Conservation (phyloP, 345 rosid species). For the Citrus reticulata region DNA sequence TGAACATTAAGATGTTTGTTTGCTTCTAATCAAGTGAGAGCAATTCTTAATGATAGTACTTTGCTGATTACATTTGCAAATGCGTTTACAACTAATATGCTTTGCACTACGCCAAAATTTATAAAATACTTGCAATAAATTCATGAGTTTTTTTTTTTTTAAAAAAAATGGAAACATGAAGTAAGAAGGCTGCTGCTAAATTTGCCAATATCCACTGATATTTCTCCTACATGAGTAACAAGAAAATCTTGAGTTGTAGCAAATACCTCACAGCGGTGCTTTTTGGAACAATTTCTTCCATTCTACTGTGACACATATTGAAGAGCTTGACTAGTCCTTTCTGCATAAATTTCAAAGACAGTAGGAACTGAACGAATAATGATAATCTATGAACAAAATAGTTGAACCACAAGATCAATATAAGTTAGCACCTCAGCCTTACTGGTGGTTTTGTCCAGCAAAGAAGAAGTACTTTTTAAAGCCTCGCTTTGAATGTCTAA, state of each 20-base stretch:
- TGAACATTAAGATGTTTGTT: background rate
- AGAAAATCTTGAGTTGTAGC: slow-evolving; percentile 3
- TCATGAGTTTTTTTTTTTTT: too few relatives aligned
- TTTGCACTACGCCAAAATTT: background rate
- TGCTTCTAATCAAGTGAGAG: background rate
- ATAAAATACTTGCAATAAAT: background rate
- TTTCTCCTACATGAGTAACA: background rate
- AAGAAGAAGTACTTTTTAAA: slow-evolving; percentile 42
- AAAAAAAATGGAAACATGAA: background rate
- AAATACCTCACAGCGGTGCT: slow-evolving; percentile 55
- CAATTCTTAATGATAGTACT: background rate
- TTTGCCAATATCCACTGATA: background rate
- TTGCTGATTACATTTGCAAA: background rate
- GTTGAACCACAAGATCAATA: background rate
- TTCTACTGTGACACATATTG: slow-evolving; percentile 70
- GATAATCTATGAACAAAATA: background rate
- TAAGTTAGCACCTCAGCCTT: slow-evolving; percentile 50
- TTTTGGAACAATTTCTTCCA: slow-evolving; percentile 66
- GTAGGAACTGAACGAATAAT: background rate
- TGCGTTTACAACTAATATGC: background rate
- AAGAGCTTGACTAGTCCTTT: slow-evolving; percentile 63
- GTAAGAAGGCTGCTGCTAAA: background rate
- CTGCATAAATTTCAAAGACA: slow-evolving; percentile 37
- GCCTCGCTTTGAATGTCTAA: slow-evolving; percentile 80
- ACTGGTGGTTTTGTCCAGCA: slow-evolving; percentile 46